Base-by-base conservation (phyloP, 805 yeast species). In the Danielia oregonensis region DNA sequence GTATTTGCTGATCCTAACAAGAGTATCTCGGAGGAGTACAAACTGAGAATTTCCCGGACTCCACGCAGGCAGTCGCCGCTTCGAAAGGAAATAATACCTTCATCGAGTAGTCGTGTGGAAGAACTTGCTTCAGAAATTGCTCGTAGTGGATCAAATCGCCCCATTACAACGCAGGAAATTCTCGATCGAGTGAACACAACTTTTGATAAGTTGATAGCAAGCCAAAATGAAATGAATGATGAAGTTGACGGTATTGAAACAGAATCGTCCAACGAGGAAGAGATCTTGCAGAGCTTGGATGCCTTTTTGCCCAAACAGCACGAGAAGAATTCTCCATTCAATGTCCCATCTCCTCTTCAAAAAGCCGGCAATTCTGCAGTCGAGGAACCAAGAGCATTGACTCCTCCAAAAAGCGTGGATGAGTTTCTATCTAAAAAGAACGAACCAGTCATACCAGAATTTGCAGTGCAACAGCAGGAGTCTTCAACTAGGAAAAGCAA, bases 141-240 rank as follows among this genome's bases (percentile, higher is more conserved):
- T 2, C 37, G 37, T 5, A 39, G 40, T 16, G 43, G 39, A 4
- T 46, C 38, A 8, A 27, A 35, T 26, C 27, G 36, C 15, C 38
- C 53, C 11, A 24, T 37, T 17, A 28, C 40, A 24, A 26, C 45
- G 32, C 17, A 42, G 46, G 52, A 50, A 25, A 52, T 55, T 9
- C 32, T 54, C 22, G 60, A 55, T n/a, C 46, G 45, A 33, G 54
- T 58, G 10, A 51, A 58, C 34, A 36, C 52, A 9, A 52, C 55
- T 4, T 41, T 57, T 9, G 44, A 46, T 16, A 35, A 44, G 4
- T 33, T 53, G 15, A 34, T 36, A 18, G n/a, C n/a, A n/a, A n/a
- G n/a, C n/a, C n/a, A n/a, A n/a, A n/a, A n/a, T n/a, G 48, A 39
- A 13, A 18, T 22, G 4, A 51, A 46, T 4, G 38, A 39, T 26